Base-by-base conservation (phyloP, 2,329 filamentous ascomycete species). In the Colletotrichum sp. region DNA sequence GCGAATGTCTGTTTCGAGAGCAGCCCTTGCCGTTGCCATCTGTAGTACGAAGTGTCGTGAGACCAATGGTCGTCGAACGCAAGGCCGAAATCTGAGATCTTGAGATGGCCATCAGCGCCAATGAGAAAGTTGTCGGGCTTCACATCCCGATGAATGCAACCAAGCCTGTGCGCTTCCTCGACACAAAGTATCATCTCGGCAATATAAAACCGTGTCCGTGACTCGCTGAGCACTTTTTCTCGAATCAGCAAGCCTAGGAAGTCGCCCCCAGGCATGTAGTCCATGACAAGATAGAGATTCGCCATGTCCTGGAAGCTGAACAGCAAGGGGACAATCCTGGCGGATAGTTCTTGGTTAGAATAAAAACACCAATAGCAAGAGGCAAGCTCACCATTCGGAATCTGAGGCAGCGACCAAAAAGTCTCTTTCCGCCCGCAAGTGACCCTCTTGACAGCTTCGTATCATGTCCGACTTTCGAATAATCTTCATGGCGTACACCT, bases 111-210 rank as follows among this genome's bases (percentile, higher is more conserved):
- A 22, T 94, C 94, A 1, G 95, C 91, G 10, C 94, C 95, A 80
- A 99, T 96, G 34, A 99, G 89, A 81, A 99, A 99, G 81, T 99
- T 99, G 88, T 99, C 96, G 0, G 96, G 97, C 84, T 99, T 99
- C 82, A 99, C 92, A 84, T 99, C 97, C 22, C 96, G 94, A 83
- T 99, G 97, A 64, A 99, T 98, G 90, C 96, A 98, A 66, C 91
- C 91, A 80, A 98, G 91, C 15, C 92, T 91, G 87, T 99, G 96
- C 0, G 95, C 94, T 84, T 98, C 96, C 84, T 99, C 96, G 28
- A 99, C 93, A 80, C 96, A 98, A 6, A 98, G 88, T 69, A 99
- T 94, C 96, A 99, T 99, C 86, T 99, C 96, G 2, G 96, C 96
- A 75, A 98, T 88, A 83, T 99, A 99, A 88, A 95, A 98, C 77